Evolutionary conservation across 2,329 filamentous ascomycete species (phyloP).

Genomic region (Botrytis hyacinthi): DNA sequence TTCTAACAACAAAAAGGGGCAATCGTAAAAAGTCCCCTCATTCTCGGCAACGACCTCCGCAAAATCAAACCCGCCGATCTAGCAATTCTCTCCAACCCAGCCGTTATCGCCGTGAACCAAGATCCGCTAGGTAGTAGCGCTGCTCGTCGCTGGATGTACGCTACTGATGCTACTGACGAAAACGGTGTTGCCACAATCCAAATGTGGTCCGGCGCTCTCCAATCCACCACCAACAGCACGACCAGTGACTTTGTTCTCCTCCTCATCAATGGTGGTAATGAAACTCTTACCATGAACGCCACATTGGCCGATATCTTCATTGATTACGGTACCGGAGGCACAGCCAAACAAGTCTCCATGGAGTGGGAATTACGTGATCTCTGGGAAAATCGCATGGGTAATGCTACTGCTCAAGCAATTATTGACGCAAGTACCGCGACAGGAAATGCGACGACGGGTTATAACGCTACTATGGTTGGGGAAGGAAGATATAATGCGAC

Average conservation of each 20-base stretch:
- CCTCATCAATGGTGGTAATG: slow-evolving; percentile 48
- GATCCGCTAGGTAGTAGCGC: slow-evolving; percentile 43
- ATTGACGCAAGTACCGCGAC: slow-evolving; percentile 43
- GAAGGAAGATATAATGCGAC: slow-evolving; percentile 48
- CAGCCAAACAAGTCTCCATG: slow-evolving; percentile 43
- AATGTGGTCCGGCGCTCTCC: slow-evolving; percentile 49
- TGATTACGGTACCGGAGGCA: slow-evolving; percentile 45
- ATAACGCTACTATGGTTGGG: slow-evolving; percentile 36
- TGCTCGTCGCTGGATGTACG: slow-evolving; percentile 46
- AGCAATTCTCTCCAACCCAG: slow-evolving; percentile 43
- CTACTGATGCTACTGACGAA: slow-evolving; percentile 43
- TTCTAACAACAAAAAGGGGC: slow-evolving; percentile 28
- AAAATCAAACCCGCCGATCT: slow-evolving; percentile 39
- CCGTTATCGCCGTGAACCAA: slow-evolving; percentile 47
- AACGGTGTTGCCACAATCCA: slow-evolving; percentile 48
- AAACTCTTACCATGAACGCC: slow-evolving; percentile 47
- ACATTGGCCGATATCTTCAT: slow-evolving; percentile 53
- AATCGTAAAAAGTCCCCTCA: slow-evolving; percentile 34
- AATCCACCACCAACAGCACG: slow-evolving; percentile 42
- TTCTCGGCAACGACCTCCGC: slow-evolving; percentile 38
- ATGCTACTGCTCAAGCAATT: slow-evolving; percentile 45
- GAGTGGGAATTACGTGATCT: slow-evolving; percentile 55
- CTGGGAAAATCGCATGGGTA: slow-evolving; percentile 54
- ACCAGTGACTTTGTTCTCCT: slow-evolving; percentile 49
- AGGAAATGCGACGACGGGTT: slow-evolving; percentile 36